Evolutionary conservation across 257 asterid genomes (phyloP), one percentile per base, ranked within the genome.

Genomic region (Verbascum thapsus): DNA sequence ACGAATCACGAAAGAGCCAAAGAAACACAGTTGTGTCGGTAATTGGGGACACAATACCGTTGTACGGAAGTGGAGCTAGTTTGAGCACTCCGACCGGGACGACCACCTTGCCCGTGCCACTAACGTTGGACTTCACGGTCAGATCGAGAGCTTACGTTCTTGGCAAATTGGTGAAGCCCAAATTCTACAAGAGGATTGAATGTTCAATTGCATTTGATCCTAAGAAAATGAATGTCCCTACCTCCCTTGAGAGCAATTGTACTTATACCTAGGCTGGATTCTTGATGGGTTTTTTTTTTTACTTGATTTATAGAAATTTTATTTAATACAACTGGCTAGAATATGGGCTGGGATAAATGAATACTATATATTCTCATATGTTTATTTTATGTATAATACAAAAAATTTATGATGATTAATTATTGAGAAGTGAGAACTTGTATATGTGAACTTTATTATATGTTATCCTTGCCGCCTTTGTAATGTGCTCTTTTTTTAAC

Each of bases 161-260:
- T 71, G 98, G 98, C 7, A 80, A 76, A 71, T 72, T 91, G 64
- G 98, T 91, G 79, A 84, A 78, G 80, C 91, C 98, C 0, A 88
- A 74, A 69, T 88, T 91, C 76, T 72, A 84, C 76, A 86, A 71
- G 68, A 73, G 58, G 54, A 82, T 91, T 5, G 82, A 76, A 15
- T 88, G 98, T 64, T 42, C 78, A 11, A 61, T 91, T 44, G 52
- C 67, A 55, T 74, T 79, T 57, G 83, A 80, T 6, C 49, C 82
- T 47, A 82, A 78, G 81, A 91, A 83, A 61, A 65, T 86, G 26
- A 88, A 77, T 43, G 65, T 15, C 2, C 81, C 95, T 1, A 80
- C 83, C 63, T 50, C 83, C 13, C 62, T 91, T 3, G 88, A 76
- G 91, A 74, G 80, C 54, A 58, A 76, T 2, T 91, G 98, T 79